A percentile compares a stretch with the other conserved stretches of the same genome.
Conservation (phyloP, 139 green algal genomes). For the Raphidocelis subcapitata region DNA sequence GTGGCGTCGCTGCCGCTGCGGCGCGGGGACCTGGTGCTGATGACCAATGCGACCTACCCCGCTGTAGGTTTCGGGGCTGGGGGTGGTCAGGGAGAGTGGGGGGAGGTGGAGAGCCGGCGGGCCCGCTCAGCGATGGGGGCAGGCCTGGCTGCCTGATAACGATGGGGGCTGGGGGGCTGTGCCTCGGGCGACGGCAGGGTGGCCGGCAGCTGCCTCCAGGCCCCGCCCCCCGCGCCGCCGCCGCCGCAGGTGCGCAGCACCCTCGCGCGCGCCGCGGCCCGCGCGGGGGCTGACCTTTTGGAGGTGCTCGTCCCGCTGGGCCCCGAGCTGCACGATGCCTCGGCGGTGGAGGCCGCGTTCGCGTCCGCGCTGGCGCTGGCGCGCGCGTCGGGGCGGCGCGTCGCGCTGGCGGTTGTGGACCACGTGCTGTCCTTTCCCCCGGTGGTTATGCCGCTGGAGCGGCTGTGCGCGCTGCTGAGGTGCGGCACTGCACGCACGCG, state of each 20-base stretch:
- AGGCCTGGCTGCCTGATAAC: no score
- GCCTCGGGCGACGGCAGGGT: no score
- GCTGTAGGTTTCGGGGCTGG: slow-evolving; percentile 35
- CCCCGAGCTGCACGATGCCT: slow-evolving; percentile 20
- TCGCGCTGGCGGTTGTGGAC: slow-evolving; percentile 53
- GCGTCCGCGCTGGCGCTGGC: background rate
- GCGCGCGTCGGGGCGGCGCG: slow-evolving; percentile 6
- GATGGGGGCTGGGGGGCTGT: no score
- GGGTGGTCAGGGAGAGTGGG: no score
- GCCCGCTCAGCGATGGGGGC: no score
- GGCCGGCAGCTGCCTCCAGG: no score
- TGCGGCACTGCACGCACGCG: no score
- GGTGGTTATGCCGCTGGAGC: slow-evolving; percentile 47
- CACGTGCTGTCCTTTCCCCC: slow-evolving; percentile 58
- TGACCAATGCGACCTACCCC: slow-evolving; percentile 51
- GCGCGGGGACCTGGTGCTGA: slow-evolving; percentile 46
- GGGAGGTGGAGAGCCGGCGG: no score
- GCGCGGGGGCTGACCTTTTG: slow-evolving; percentile 42
- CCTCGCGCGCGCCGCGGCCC: slow-evolving; percentile 21
- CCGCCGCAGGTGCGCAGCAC: slow-evolving; percentile 32
- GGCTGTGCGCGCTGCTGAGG: slow-evolving; percentile 38
- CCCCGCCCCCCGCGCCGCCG: no score
- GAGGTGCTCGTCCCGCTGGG: slow-evolving; percentile 47
- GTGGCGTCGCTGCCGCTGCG: slow-evolving; percentile 24
- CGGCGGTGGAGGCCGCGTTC: slow-evolving; percentile 14